Conservation (phyloP, 2,329 filamentous ascomycete species). For the Didymella sp. region DNA sequence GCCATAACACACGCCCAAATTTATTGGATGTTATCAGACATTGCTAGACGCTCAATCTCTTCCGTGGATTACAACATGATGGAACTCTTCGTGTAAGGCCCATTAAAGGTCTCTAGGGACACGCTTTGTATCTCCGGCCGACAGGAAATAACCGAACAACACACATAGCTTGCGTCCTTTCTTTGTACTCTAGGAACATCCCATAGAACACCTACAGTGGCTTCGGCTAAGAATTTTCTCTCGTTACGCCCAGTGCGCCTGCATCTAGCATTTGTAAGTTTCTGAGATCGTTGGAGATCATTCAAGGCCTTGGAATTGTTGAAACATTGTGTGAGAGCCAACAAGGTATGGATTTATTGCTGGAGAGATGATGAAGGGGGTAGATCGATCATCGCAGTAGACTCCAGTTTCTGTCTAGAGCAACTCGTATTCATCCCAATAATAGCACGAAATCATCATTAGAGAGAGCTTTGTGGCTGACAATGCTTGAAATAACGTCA, state of each 20-base stretch:
- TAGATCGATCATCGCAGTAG: neutral
- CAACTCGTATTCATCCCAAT: neutral
- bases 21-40: too few relatives aligned
- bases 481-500: neutral
- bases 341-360: neutral
- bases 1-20: too few relatives aligned
- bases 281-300: neutral
- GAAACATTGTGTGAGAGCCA: neutral
- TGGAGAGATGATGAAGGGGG: neutral
- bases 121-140: too few relatives aligned
- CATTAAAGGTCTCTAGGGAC: too few relatives aligned
- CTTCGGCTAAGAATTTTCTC: neutral
- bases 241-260: neutral
- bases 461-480: neutral
- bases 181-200: neutral
- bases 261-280: neutral
- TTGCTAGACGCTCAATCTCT: too few relatives aligned
- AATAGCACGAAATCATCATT: neutral
- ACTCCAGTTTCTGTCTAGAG: neutral
- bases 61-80: too few relatives aligned
- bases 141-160: neutral
- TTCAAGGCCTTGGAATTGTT: neutral
- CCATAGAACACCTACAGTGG: neutral
- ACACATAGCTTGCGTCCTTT: neutral
- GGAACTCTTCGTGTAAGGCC: too few relatives aligned